Conservation (phyloP, 1,284 basidiomycete genomes). For the Butyriboletus regius region DNA sequence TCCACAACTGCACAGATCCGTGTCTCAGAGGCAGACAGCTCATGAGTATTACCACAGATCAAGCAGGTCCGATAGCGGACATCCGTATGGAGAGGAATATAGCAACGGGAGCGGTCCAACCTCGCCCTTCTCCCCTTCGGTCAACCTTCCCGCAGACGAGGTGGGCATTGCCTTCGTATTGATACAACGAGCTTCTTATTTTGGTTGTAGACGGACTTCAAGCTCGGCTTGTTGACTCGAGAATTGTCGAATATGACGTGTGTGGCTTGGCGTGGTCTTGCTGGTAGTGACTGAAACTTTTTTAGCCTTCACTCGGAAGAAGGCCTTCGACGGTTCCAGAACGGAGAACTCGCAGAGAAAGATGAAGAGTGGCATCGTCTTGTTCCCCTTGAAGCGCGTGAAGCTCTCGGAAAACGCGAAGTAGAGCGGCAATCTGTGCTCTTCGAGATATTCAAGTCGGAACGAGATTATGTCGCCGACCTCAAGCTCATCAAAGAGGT, state of each 20-base stretch:
- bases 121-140: slow-evolving; percentile 26
- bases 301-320: slow-evolving; percentile 56
- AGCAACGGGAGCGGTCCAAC: slow-evolving; percentile 5
- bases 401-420: slow-evolving; percentile 62
- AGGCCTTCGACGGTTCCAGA: slow-evolving; percentile 56
- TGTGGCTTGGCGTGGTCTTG: slow-evolving; percentile 29
- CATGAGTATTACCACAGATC: slow-evolving; percentile 42
- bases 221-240: slow-evolving; percentile 37
- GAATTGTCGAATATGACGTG: slow-evolving; percentile 53
- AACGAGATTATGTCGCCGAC: slow-evolving; percentile 72
- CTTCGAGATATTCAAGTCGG: slow-evolving; percentile 76
- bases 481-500: slow-evolving; percentile 63
- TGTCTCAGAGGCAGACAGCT: slow-evolving; percentile 38
- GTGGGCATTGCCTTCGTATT: slow-evolving; percentile 16
- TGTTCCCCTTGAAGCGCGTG: slow-evolving; percentile 59
- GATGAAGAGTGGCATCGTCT: slow-evolving; percentile 74
- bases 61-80: slow-evolving; percentile 28
- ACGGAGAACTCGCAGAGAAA: slow-evolving; percentile 48
- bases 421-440: slow-evolving; percentile 73
- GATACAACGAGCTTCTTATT: background rate
- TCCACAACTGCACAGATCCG: slow-evolving; percentile 45
- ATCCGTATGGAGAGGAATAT: slow-evolving; percentile 13
- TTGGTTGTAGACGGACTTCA: slow-evolving; percentile 25
- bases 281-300: slow-evolving; percentile 7
- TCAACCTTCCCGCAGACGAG: slow-evolving; percentile 22